Conservation (phyloP, 2,329 filamentous ascomycete species). For the Pseudofabraea citricarpa region DNA sequence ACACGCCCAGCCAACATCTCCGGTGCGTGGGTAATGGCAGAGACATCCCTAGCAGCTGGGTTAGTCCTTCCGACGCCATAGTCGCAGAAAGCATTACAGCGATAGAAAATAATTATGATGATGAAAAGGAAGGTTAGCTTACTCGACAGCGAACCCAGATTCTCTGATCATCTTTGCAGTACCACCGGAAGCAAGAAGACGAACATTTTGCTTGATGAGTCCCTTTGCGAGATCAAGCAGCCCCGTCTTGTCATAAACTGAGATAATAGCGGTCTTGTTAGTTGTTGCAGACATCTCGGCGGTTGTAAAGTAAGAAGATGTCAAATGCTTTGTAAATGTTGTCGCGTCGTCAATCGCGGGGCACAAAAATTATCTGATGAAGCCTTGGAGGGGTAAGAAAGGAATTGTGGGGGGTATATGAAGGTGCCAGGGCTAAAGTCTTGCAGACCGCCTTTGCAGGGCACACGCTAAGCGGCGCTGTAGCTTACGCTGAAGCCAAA, state of each 20-base stretch:
- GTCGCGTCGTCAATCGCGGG: too few relatives aligned
- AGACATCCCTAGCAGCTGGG: slow-evolving; percentile 70
- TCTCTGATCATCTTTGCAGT: slow-evolving; percentile 96
- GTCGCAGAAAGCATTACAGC: too few relatives aligned
- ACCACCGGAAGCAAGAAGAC: slow-evolving; percentile 89
- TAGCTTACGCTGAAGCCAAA: too few relatives aligned
- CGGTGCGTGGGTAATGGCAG: slow-evolving; percentile 91
- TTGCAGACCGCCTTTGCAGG: too few relatives aligned
- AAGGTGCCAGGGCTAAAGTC: too few relatives aligned
- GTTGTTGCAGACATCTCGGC: neutral
- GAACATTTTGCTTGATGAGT: slow-evolving; percentile 81
- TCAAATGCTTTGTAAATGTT: too few relatives aligned
- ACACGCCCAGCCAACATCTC: slow-evolving; percentile 92
- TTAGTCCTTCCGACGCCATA: too few relatives aligned
- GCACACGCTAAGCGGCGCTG: too few relatives aligned
- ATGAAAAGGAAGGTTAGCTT: slow-evolving; percentile 40
- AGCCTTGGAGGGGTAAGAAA: too few relatives aligned
- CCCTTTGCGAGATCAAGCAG: slow-evolving; percentile 89
- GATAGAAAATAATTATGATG: neutral
- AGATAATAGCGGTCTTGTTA: slow-evolving; percentile 72
- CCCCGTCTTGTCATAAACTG: slow-evolving; percentile 98
- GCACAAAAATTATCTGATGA: too few relatives aligned
- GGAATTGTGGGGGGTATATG: too few relatives aligned
- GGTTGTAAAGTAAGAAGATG: too few relatives aligned
- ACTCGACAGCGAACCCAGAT: slow-evolving; percentile 93